phyloP scores from a whole-genome alignment of 306 rosid genomes.

The Inga oerstediana region DNA sequence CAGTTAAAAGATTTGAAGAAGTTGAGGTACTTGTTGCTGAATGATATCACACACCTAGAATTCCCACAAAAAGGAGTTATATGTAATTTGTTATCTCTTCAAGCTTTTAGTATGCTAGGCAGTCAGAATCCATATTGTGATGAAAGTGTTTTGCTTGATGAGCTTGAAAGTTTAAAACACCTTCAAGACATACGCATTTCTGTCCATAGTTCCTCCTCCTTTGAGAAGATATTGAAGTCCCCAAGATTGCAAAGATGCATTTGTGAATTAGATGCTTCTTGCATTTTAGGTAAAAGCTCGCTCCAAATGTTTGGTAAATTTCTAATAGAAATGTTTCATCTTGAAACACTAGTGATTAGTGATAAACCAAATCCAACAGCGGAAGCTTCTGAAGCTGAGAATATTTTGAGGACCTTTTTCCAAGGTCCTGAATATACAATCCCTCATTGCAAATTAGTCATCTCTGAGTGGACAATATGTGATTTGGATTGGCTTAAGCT shows the following conservation, averaged over 20 bases:
- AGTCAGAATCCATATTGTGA: not conserved
- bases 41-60: not conserved
- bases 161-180: not conserved
- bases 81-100: not conserved
- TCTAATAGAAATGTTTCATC: not conserved
- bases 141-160: not conserved
- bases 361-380: not conserved
- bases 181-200: not conserved
- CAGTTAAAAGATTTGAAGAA: not conserved
- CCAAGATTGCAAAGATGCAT: not conserved
- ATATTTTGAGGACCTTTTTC: not conserved
- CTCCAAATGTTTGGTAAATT: not conserved
- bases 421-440: not conserved
- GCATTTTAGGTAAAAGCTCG: too few relatives aligned
- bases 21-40: not conserved
- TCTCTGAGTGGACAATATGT: not conserved
- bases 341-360: not conserved
- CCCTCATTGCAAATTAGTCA: not conserved
- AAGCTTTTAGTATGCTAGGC: too few relatives aligned
- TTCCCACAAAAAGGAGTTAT: not conserved
- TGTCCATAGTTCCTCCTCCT: not conserved
- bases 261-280: not conserved
- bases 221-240: too few relatives aligned
- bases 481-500: not conserved
- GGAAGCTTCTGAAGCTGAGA: not conserved